These are phyloP conservation scores for Hymenoscyphus infarciens DNA, from an alignment of 2,329 filamentous ascomycete genomes.

Conservation along the genomic window DNA sequence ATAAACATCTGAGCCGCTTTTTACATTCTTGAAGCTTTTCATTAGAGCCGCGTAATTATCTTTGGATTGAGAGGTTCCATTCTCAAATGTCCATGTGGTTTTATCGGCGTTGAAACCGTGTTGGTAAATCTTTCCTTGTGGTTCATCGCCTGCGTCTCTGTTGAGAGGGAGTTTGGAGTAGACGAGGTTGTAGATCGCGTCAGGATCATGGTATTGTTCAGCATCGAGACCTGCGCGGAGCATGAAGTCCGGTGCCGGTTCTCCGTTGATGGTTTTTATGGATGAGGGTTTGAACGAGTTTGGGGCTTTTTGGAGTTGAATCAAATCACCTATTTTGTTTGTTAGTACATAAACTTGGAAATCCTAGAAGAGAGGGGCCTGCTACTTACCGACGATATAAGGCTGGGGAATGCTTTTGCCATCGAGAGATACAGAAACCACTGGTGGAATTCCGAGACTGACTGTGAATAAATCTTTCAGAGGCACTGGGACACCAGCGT, in stretches of 20 bases:
- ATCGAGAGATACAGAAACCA: slow-evolving; percentile 58
- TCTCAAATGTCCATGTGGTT: not conserved
- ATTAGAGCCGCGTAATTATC: not conserved
- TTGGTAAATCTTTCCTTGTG: not conserved
- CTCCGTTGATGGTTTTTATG: slow-evolving; percentile 51
- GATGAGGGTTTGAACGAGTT: slow-evolving; percentile 39
- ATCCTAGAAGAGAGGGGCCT: not conserved
- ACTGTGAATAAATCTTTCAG: slow-evolving; percentile 45
- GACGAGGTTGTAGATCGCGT: slow-evolving; percentile 37
- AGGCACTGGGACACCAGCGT: slow-evolving; percentile 35
- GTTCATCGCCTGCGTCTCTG: too few relatives aligned
- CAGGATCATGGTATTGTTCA: slow-evolving; percentile 36
- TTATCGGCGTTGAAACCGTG: slow-evolving; percentile 1
- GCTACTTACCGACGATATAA: not conserved
- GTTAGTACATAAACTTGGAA: not conserved
- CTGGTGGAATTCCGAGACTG: slow-evolving; percentile 34
- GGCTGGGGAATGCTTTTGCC: slow-evolving; percentile 50
- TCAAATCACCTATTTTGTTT: not conserved
- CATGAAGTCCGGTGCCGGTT: slow-evolving; percentile 45
- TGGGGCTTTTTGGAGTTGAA: slow-evolving; percentile 8
- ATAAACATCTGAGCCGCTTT: not conserved
- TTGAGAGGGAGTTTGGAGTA: not conserved
- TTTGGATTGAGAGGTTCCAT: not conserved
- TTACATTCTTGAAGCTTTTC: not conserved
- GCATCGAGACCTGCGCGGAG: slow-evolving; percentile 7